Percentiles rank a stretch among this genome's conserved stretches.
These are phyloP conservation scores for Chrysophaeum taylorii DNA, from an alignment of 352 stramenopile species.

Conservation along the genomic window DNA sequence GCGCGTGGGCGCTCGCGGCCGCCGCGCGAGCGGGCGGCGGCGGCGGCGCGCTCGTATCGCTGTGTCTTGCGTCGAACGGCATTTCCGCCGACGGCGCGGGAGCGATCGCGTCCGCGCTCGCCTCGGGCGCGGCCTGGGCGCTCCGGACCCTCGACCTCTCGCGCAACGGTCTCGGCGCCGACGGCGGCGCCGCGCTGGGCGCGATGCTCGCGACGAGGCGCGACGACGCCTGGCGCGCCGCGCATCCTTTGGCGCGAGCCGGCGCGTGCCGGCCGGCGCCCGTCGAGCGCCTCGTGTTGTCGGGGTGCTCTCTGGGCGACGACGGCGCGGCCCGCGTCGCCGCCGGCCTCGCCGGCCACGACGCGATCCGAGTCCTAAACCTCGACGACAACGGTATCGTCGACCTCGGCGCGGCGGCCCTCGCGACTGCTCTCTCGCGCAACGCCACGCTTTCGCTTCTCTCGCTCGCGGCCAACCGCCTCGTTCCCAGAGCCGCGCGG, in stretches of 20 bases:
- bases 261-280: not conserved
- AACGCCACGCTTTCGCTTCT: not conserved
- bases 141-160: not conserved
- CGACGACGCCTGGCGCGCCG: not conserved
- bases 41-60: not conserved
- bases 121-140: not conserved
- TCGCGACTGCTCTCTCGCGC: not conserved
- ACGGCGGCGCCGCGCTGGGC: not conserved
- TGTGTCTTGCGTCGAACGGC: not conserved
- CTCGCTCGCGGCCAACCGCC: not conserved
- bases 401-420: not conserved
- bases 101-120: not conserved
- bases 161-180: not conserved
- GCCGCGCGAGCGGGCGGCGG: not conserved
- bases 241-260: too few species aligned
- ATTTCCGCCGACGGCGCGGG: not conserved
- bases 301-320: not conserved
- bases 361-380: not conserved
- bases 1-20: not conserved
- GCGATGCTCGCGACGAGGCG: not conserved
- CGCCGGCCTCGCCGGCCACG: not conserved
- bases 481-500: not conserved
- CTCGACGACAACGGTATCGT: conserved; percentile 2
- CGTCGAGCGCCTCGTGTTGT: not conserved
- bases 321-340: not conserved